Base-by-base conservation (phyloP, 495 filamentous ascomycete genomes). In the Penicillium silybi region DNA sequence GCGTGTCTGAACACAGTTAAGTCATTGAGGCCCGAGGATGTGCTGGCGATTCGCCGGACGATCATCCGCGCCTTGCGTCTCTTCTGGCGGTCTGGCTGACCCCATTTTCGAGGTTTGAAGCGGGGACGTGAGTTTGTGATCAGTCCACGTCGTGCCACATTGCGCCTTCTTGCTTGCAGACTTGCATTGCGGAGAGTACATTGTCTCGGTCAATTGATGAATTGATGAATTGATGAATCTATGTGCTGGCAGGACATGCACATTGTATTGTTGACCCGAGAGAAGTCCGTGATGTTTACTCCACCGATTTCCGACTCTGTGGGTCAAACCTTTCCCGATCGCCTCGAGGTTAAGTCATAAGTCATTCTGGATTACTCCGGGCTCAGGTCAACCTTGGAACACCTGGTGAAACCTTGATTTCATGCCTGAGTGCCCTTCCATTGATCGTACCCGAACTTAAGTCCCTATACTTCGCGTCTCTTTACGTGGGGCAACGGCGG, bases 61-160 rank as follows among this genome's bases (percentile, higher is more conserved):
- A 56, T 59, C 59, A 41, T 64, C 51, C 53, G 39, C 54, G 46
- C 56, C 54, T 61, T 58, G 54, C 54, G 43, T 54, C 50, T 23
- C 45, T 50, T 60, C 58, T 65, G 46, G 62, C 62, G 62, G 62
- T 65, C 62, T 57, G 52, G 54, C 48, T n/a, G n/a, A 42, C 44
- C 44, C 53, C 53, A 43, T 47, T 40, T 43, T 42, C 35, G 29
- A 23, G 41, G 40, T 32, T n/a, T 42, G 32, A 45, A 50, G 39
- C 20, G 50, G 56, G 44, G 57, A 44, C 39, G 41, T 20, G 41
- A 25, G 15, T 44, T 48, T 50, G 53, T 56, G 56, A 54, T 34
- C 44, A 32, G 45, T 39, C 50, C 46, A 45, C 9, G 17, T 37
- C 23, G 17, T 43, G 48, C 44, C 44, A 48, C 51, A 46, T 54